A percentile compares a stretch with the other conserved stretches of the same genome.
Conservation (phyloP, 1,139 yeast genomes). For the Yamadazyma mexicana region DNA sequence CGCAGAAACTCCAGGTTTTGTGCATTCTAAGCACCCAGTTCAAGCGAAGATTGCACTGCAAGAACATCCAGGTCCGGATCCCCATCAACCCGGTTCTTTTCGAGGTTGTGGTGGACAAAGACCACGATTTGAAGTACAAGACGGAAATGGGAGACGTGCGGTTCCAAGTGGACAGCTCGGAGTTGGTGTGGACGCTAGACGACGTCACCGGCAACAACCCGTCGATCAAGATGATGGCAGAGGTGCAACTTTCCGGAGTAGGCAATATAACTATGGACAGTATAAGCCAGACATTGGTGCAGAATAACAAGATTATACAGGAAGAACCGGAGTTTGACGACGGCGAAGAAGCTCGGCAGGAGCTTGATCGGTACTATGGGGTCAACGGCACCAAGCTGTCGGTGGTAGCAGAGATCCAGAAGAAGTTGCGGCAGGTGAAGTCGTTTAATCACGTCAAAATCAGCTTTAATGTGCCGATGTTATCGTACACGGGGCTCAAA, state of each 20-base stretch:
- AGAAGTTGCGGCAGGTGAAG: slow-evolving; percentile 12
- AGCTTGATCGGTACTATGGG: slow-evolving; percentile 43
- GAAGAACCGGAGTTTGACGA: slow-evolving; percentile 7
- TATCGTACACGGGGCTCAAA: slow-evolving; percentile 44
- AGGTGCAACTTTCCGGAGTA: slow-evolving; percentile 23
- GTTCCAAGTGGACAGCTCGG: slow-evolving; percentile 46
- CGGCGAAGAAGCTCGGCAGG: slow-evolving; percentile 22
- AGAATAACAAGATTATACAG: slow-evolving; percentile 5
- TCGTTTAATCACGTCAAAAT: slow-evolving; percentile 29
- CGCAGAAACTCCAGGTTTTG: slow-evolving; percentile 35
- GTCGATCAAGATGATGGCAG: slow-evolving; percentile 46
- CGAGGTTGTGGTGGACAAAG: slow-evolving; percentile 32
- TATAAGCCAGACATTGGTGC: slow-evolving; percentile 10
- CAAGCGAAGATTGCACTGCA: slow-evolving; percentile 37
- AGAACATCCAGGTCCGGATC: slow-evolving; percentile 29
- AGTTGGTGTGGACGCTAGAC: slow-evolving; percentile 61
- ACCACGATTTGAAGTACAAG: slow-evolving; percentile 34
- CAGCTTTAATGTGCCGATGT: slow-evolving; percentile 40
- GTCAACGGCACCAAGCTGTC: slow-evolving; percentile 36
- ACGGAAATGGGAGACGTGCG: slow-evolving; percentile 44
- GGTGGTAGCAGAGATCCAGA: slow-evolving; percentile 22
- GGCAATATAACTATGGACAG: slow-evolving; percentile 8
- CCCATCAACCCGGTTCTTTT: slow-evolving; percentile 41
- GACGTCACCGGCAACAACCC: slow-evolving; percentile 51
- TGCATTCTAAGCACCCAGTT: slow-evolving; percentile 36